Conservation (phyloP, 768 basidiomycete species). For the Cyathus striatus region DNA sequence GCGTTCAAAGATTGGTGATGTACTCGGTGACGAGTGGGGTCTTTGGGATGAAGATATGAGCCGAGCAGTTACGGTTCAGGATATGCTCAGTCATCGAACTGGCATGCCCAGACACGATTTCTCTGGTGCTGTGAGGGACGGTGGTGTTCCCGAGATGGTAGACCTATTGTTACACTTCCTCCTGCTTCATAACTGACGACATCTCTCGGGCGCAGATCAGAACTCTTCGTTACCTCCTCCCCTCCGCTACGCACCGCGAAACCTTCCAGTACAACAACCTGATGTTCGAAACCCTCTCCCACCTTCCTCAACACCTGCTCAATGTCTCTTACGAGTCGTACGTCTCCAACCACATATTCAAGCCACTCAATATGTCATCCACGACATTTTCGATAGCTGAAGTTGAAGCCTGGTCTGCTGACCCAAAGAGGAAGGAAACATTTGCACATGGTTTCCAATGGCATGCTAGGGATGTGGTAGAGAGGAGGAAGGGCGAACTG, state of each 20-base stretch:
- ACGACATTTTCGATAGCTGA: slow-evolving; percentile 34
- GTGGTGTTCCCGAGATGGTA: slow-evolving; percentile 33
- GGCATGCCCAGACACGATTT: slow-evolving; percentile 40
- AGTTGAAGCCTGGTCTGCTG: slow-evolving; percentile 26
- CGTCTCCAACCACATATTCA: slow-evolving; percentile 30
- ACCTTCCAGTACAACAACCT: slow-evolving; percentile 43
- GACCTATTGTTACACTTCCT: too few species aligned
- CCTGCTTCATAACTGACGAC: too few species aligned
- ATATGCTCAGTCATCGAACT: slow-evolving; percentile 38
- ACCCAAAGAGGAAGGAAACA: slow-evolving; percentile 17
- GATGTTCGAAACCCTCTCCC: slow-evolving; percentile 37
- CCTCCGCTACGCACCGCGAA: slow-evolving; percentile 33
- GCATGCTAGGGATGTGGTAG: slow-evolving; percentile 24
- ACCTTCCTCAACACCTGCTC: slow-evolving; percentile 30
- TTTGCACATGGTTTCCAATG: slow-evolving; percentile 33
- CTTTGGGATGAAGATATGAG: slow-evolving; percentile 32
- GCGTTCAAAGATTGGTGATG: slow-evolving; percentile 28
- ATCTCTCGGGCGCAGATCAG: too few species aligned
- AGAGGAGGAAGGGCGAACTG: slow-evolving; percentile 23
- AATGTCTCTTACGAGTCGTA: slow-evolving; percentile 36
- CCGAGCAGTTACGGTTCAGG: slow-evolving; percentile 27
- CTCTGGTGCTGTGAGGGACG: slow-evolving; percentile 21
- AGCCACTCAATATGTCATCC: slow-evolving; percentile 30
- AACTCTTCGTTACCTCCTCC: slow-evolving; percentile 28
- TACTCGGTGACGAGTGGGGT: slow-evolving; percentile 34